phyloP scores from a whole-genome alignment of 2,329 filamentous ascomycete species.

The Paecilomyces niveus region DNA sequence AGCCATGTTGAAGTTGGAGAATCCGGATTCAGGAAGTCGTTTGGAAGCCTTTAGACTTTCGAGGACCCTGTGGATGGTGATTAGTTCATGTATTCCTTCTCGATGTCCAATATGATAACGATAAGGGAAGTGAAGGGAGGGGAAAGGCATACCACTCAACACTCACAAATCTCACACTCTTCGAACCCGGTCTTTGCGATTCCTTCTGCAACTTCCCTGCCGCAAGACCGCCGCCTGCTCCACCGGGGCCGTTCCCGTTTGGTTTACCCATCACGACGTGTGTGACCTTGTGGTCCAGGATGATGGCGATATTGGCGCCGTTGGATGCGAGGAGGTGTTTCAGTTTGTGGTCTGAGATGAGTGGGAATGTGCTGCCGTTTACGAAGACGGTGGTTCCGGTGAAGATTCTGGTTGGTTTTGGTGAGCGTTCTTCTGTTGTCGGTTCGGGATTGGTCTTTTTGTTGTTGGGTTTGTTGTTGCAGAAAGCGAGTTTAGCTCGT shows the following conservation, averaged over 20 bases:
- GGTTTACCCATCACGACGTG: constrained; percentile 74
- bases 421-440: neutral
- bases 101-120: neutral
- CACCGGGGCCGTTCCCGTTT: constrained; percentile 43
- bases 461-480: neutral
- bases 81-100: neutral
- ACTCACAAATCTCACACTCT: constrained; percentile 68
- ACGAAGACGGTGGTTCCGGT: constrained; percentile 68
- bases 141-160: constrained; percentile 62
- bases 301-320: constrained; percentile 64
- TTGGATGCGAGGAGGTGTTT: constrained; percentile 70
- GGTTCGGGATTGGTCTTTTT: neutral
- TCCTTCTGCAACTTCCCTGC: constrained; percentile 76
- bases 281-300: constrained; percentile 69
- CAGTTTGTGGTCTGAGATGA: constrained; percentile 77
- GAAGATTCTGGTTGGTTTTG: constrained; percentile 50
- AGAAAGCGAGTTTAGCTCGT: neutral
- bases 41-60: constrained; percentile 72
- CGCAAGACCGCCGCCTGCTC: constrained; percentile 68
- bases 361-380: constrained; percentile 77
- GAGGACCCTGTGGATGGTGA: constrained; percentile 53
- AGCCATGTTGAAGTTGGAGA: constrained; percentile 57
- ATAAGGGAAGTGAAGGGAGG: constrained; percentile 6
- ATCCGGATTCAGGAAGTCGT: constrained; percentile 67
- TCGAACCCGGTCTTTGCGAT: constrained; percentile 59